phyloP scores from a whole-genome alignment of 140 eudicot species.

The Ambrosia hybrid region DNA sequence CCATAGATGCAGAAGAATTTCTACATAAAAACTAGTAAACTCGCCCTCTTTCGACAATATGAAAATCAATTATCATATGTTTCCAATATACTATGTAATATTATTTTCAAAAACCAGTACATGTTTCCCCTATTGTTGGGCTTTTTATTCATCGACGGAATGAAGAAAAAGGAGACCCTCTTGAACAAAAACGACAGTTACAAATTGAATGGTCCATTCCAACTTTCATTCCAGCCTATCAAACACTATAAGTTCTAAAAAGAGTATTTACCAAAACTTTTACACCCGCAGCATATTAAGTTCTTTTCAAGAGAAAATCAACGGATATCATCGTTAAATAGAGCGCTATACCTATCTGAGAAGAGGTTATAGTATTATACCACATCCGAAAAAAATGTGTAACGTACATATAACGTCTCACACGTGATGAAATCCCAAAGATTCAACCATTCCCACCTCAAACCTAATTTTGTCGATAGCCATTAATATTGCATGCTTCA shows the following conservation, averaged over 20 bases:
- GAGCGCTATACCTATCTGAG: not conserved
- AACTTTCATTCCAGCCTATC: not conserved
- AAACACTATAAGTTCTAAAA: not conserved
- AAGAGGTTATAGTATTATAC: not conserved
- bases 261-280: not conserved
- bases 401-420: not conserved
- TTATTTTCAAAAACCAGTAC: no score
- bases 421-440: constrained; percentile 14
- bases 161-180: not conserved
- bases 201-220: not conserved
- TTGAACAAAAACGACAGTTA: not conserved
- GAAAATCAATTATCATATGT: not conserved
- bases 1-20: not conserved
- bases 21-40: not conserved
- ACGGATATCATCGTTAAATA: constrained; percentile 7
- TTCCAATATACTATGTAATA: not conserved
- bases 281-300: not conserved
- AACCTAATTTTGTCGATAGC: constrained; percentile 11
- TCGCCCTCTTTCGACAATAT: not conserved
- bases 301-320: not conserved
- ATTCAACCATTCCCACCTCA: constrained; percentile 6
- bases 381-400: constrained; percentile 2
- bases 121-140: not conserved
- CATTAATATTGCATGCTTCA: constrained; percentile 17
- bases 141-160: not conserved